Base-by-base conservation (phyloP, 2,329 filamentous ascomycete genomes). In the Albophoma yamanashiensis region DNA sequence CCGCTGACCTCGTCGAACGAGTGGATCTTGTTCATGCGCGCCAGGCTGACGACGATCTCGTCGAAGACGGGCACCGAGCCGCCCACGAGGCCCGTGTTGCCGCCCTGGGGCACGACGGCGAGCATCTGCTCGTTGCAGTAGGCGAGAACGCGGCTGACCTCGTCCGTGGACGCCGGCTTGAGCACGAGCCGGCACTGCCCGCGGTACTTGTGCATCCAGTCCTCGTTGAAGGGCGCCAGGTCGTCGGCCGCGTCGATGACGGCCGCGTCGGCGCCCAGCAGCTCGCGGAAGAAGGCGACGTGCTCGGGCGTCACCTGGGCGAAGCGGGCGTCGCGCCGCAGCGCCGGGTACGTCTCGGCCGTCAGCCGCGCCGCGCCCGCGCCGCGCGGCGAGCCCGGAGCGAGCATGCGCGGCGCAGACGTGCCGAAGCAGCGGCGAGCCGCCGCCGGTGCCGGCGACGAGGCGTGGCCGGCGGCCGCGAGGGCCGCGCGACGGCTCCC, bases 141-240 rank as follows among this genome's bases (percentile, higher is more conserved):
- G 73, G 89, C 88, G 67, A 99, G 76, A 62, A 97, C 87, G 76
- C 89, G 83, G 83, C 91, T 96, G 67, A 97, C 90, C 75, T 99
- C 88, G 68, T 93, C 87, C 0, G 91, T 93, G 20, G 85, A 89
- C 58, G 82, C 84, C 14, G 94, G 94, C 76, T 92, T 95, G 63
- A 99, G 78, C 5, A 97, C 92, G 34, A 99, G 79, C 69, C 87
- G 86, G 62, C 90, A 86, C 75, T 97, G 92, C 38, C 94, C 95
- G 62, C 90, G 87, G 78, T 96, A 99, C 77, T 99, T 99, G 75
- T 90, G 88, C 92, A 99, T 97, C 94, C 95, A 99, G 77, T 99
- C 94, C 71, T 87, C 86, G 75, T 99, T 99, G 82, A 92, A 99
- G 9, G 89, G 84, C 71, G 94, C 91, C 65, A 97, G 82, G 71